Evolutionary conservation across 2,329 filamentous ascomycete species (phyloP).

Genomic region (Xylariaceae sp.): DNA sequence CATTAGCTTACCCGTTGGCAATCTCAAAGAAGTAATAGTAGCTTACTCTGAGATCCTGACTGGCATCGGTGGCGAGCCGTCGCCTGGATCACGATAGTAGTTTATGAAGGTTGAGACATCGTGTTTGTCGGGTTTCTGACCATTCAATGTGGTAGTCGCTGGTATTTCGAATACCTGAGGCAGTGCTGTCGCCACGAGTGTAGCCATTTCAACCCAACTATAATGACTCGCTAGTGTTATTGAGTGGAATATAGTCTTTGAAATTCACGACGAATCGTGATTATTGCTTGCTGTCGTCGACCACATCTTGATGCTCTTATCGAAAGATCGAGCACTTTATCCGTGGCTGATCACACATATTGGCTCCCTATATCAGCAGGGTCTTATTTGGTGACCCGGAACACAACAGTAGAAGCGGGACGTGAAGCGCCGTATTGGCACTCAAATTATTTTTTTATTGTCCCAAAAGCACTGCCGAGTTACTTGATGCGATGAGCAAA

Average conservation of each 20-base stretch:
- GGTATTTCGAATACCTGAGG: slow-evolving; percentile 6
- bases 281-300: too few species aligned
- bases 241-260: too few species aligned
- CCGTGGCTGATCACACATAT: slow-evolving; percentile 20
- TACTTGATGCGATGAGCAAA: too few species aligned
- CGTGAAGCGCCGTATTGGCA: slow-evolving; percentile 7
- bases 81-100: slow-evolving; percentile 40
- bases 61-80: slow-evolving; percentile 37
- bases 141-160: neutral
- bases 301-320: neutral
- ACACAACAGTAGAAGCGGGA: slow-evolving; percentile 12
- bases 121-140: slow-evolving; percentile 10
- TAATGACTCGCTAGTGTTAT: too few species aligned
- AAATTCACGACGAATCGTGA: too few species aligned
- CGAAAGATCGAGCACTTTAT: slow-evolving; percentile 21
- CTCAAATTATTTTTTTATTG: too few species aligned
- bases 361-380: slow-evolving; percentile 13
- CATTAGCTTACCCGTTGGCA: slow-evolving; percentile 1
- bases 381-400: slow-evolving; percentile 17
- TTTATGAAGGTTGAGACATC: slow-evolving; percentile 36
- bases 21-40: neutral
- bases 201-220: slow-evolving; percentile 15
- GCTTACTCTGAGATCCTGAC: slow-evolving; percentile 38
- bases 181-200: slow-evolving; percentile 10
- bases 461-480: too few species aligned